phyloP scores from a whole-genome alignment of 768 basidiomycete genomes.

The Boletus sp. region DNA sequence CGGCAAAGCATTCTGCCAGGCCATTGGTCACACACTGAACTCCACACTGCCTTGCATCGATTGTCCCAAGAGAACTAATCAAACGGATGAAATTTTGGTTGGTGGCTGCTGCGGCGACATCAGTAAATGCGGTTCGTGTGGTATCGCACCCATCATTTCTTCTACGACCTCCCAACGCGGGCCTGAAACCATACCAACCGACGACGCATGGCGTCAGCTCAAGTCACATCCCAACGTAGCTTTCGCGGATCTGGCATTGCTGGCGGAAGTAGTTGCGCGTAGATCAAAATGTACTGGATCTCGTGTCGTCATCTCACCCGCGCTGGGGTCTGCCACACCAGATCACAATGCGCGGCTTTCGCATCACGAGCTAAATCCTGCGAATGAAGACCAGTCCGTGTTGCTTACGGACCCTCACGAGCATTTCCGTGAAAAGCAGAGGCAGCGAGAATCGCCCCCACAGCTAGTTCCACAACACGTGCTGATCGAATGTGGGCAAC shows the following conservation, averaged over 20 bases:
- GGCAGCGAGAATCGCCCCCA: slow-evolving; percentile 42
- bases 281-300: slow-evolving; percentile 77
- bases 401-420: slow-evolving; percentile 55
- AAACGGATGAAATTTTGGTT: slow-evolving; percentile 26
- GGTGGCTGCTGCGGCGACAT: slow-evolving; percentile 40
- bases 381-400: slow-evolving; percentile 37
- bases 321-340: slow-evolving; percentile 47
- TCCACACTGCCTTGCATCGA: slow-evolving; percentile 50
- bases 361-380: slow-evolving; percentile 8
- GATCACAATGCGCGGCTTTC: slow-evolving; percentile 35
- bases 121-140: slow-evolving; percentile 30
- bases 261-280: slow-evolving; percentile 88
- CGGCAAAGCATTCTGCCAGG: slow-evolving; percentile 84
- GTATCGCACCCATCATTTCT: slow-evolving; percentile 31
- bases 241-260: slow-evolving; percentile 77
- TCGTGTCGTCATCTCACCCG: slow-evolving; percentile 56
- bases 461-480: slow-evolving; percentile 61
- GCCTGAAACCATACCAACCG: slow-evolving; percentile 67
- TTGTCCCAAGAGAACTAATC: slow-evolving; percentile 46
- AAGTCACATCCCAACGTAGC: slow-evolving; percentile 88
- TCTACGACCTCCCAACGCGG: slow-evolving; percentile 20
- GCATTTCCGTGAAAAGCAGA: slow-evolving; percentile 47
- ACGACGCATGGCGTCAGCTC: slow-evolving; percentile 79
- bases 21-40: slow-evolving; percentile 62
- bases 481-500: slow-evolving; percentile 59